These are phyloP conservation scores for Pestalotiopsis fici DNA, from an alignment of 2,329 filamentous ascomycete genomes.

Conservation along the genomic window DNA sequence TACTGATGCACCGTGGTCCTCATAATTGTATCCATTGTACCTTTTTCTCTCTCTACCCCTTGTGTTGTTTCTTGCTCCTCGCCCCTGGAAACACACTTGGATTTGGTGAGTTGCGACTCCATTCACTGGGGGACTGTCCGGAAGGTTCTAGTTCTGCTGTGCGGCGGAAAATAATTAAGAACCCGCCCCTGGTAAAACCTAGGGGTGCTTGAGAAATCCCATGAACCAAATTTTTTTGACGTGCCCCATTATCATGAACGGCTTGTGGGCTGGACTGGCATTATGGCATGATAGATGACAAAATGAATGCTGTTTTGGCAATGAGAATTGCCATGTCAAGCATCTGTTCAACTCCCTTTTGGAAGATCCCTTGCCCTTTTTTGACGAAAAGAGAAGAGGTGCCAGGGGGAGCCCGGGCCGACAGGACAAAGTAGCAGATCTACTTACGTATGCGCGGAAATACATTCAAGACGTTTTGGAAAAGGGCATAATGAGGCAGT, in stretches of 20 bases:
- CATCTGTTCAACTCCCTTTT: not conserved
- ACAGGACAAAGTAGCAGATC: not conserved
- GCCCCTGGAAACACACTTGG: no score
- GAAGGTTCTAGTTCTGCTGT: not conserved
- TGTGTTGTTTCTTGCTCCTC: not conserved
- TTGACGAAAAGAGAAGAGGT: not conserved
- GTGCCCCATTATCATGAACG: no score
- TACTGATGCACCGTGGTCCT: not conserved
- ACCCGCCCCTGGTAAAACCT: no score
- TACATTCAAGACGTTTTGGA: not conserved
- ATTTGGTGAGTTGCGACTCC: no score
- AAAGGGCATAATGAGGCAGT: not conserved
- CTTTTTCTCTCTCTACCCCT: not conserved
- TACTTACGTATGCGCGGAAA: not conserved
- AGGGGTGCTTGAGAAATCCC: no score
- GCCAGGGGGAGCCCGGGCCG: not conserved
- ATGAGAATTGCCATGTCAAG: no score
- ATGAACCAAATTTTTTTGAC: no score
- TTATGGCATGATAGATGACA: no score
- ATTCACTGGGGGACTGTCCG: no score
- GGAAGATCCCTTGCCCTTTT: not conserved
- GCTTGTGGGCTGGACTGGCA: no score
- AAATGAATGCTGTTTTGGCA: no score
- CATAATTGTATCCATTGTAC: not conserved
- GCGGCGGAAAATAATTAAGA: not conserved